A percentile compares a stretch with the other conserved stretches of the same genome.
Evolutionary conservation across 192 early-diverging fungal genomes (phyloP).

Genomic region (Allomyces javanicus): DNA sequence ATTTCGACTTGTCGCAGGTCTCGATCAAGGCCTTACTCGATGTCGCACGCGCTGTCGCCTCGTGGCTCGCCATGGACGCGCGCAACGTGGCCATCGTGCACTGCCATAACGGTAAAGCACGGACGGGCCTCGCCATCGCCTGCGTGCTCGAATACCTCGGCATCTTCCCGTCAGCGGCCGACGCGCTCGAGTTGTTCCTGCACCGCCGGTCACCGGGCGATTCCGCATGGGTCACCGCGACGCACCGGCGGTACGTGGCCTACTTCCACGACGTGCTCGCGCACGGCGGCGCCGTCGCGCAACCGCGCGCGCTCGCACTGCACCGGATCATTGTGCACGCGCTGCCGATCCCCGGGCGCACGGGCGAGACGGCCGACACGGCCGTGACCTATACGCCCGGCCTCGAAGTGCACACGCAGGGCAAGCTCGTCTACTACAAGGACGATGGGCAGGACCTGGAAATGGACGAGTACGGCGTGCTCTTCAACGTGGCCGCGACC

Average conservation of each 20-base stretch:
- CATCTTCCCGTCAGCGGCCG: conserved; percentile 19
- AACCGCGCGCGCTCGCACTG: no score
- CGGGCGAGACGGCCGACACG: no score
- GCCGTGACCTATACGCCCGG: no score
- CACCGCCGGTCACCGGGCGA: conserved; percentile 15
- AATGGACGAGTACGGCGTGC: not conserved
- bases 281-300: conserved; percentile 8
- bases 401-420: not conserved
- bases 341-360: no score
- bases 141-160: conserved; percentile 24
- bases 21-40: conserved; percentile 27
- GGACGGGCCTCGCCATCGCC: conserved; percentile 22
- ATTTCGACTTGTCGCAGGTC: conserved; percentile 24
- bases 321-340: no score
- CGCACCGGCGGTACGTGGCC: conserved; percentile 24
- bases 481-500: not conserved
- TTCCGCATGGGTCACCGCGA: conserved; percentile 15
- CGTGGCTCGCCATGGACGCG: conserved; percentile 24
- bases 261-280: conserved; percentile 31
- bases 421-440: not conserved
- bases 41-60: conserved; percentile 28
- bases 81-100: conserved; percentile 30
- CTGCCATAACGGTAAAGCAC: conserved; percentile 26
- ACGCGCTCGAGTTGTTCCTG: conserved; percentile 29
- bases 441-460: not conserved